These are phyloP conservation scores for Clathrospora elynae DNA, from an alignment of 2,329 filamentous ascomycete species.

Conservation along the genomic window DNA sequence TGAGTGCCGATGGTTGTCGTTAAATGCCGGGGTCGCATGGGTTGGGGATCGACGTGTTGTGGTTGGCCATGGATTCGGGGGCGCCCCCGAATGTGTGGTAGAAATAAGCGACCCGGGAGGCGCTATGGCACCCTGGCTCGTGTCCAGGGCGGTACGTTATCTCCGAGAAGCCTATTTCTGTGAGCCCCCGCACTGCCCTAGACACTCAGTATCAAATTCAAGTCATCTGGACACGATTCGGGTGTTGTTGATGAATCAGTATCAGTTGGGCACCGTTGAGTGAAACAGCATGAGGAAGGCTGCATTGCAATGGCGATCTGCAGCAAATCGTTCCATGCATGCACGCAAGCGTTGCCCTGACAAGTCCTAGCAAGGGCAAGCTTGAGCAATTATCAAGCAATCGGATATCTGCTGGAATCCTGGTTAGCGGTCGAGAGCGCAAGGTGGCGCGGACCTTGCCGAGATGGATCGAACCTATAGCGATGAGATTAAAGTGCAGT, in stretches of 20 bases:
- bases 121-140: too few species aligned
- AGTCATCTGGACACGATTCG: background rate
- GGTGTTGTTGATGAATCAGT: background rate
- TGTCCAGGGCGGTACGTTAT: slow-evolving; percentile 5
- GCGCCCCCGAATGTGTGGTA: too few species aligned
- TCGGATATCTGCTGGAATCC: slow-evolving; percentile 7
- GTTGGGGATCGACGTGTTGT: too few species aligned
- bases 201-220: too few species aligned
- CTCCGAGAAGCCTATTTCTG: slow-evolving; percentile 3
- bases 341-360: background rate
- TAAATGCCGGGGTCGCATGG: too few species aligned
- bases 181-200: too few species aligned
- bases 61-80: too few species aligned
- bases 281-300: slow-evolving; percentile 1
- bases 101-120: too few species aligned
- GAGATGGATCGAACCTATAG: background rate
- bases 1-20: too few species aligned
- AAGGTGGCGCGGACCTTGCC: background rate
- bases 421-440: slow-evolving; percentile 6
- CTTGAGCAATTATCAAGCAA: too few species aligned
- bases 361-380: background rate
- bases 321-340: slow-evolving; percentile 1
- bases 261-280: background rate
- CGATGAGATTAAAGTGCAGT: background rate
- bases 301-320: background rate